Conservation (phyloP, 106 monocot genomes). For the Allium cepa region DNA sequence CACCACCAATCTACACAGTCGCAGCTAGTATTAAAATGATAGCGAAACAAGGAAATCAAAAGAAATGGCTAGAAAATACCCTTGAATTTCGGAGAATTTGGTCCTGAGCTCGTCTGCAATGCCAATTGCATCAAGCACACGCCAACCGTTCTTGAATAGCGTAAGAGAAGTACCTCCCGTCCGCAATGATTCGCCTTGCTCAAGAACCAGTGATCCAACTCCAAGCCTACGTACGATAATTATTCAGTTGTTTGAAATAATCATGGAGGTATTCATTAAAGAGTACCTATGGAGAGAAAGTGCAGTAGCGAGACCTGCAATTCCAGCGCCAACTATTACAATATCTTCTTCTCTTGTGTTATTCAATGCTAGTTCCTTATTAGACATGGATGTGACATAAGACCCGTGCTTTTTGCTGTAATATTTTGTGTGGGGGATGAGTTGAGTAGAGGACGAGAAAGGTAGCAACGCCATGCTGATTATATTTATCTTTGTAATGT, state of each 20-base stretch:
- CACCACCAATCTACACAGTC: constrained; percentile 58
- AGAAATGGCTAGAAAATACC: constrained; percentile 25
- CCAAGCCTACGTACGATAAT: constrained; percentile 36
- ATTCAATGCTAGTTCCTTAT: no score
- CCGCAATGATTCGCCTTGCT: constrained; percentile 79
- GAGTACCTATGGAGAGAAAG: constrained; percentile 46
- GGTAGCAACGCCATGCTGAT: no score
- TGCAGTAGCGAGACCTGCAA: constrained; percentile 87
- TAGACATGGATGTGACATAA: no score
- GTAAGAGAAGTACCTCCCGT: constrained; percentile 86
- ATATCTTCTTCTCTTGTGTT: constrained; percentile 29
- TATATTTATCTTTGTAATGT: no score
- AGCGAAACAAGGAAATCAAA: not conserved
- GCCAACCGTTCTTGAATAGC: constrained; percentile 96
- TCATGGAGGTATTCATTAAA: no score
- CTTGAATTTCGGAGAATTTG: constrained; percentile 58
- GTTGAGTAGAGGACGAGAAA: no score
- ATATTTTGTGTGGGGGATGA: no score
- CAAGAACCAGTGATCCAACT: constrained; percentile 58
- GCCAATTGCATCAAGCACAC: constrained; percentile 76
- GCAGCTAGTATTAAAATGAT: constrained; percentile 24
- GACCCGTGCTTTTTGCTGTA: no score
- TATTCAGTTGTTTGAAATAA: no score
- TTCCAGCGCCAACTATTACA: constrained; percentile 81
- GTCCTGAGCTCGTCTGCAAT: constrained; percentile 70